phyloP scores from a whole-genome alignment of 306 rosid genomes.

The Delonix regia region DNA sequence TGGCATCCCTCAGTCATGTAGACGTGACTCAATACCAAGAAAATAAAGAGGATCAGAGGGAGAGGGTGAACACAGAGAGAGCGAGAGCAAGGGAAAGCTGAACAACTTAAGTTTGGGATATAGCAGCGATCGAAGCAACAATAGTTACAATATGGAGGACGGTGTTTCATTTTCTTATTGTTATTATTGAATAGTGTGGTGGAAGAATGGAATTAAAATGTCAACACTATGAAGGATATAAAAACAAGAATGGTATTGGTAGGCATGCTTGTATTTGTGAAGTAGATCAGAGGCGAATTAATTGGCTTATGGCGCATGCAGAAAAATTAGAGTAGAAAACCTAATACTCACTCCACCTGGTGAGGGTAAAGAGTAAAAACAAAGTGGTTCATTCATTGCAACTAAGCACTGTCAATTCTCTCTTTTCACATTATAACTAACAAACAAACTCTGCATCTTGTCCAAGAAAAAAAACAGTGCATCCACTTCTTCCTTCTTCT shows the following conservation, averaged over 20 bases:
- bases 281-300: too few species aligned
- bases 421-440: conserved; percentile 1
- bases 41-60: too few species aligned
- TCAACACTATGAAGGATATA: neutral
- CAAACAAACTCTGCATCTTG: too few species aligned
- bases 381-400: conserved; percentile 35
- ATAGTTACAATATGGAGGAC: too few species aligned
- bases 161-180: too few species aligned
- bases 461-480: too few species aligned
- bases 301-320: neutral
- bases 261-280: neutral
- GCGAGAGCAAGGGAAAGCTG: too few species aligned
- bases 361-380: conserved; percentile 19
- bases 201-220: neutral
- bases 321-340: conserved; percentile 32
- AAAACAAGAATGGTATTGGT: neutral
- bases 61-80: too few species aligned
- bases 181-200: neutral
- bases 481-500: neutral
- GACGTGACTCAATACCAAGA: too few species aligned
- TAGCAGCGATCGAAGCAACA: too few species aligned
- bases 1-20: too few species aligned
- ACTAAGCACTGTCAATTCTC: conserved; percentile 19
- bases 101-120: too few species aligned
- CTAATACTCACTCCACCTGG: conserved; percentile 41